Conservation (phyloP, 257 asterid species). For the Avicennia marina region DNA sequence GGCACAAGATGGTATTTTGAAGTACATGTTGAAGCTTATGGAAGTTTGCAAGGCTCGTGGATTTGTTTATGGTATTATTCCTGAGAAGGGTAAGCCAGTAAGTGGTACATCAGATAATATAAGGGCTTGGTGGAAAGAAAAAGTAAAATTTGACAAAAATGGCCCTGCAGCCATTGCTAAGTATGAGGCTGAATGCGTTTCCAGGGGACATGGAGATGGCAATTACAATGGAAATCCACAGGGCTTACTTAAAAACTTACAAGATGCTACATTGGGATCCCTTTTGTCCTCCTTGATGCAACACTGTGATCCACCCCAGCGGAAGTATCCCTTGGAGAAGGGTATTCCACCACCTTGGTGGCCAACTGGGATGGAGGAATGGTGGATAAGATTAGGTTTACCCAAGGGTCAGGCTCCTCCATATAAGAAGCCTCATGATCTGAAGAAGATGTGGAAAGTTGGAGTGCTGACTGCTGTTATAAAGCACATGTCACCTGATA, state of each 20-base stretch:
- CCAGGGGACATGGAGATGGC: slow-evolving; percentile 19
- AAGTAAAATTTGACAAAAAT: slow-evolving; percentile 50
- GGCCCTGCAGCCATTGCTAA: slow-evolving; percentile 49
- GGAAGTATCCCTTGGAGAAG: slow-evolving; percentile 49
- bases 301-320: slow-evolving; percentile 54
- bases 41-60: slow-evolving; percentile 51
- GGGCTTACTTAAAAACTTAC: slow-evolving; percentile 42
- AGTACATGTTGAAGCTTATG: slow-evolving; percentile 50
- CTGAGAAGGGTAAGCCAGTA: slow-evolving; percentile 49
- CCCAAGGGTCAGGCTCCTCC: slow-evolving; percentile 36
- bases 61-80: slow-evolving; percentile 43
- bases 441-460: slow-evolving; percentile 56
- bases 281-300: slow-evolving; percentile 52
- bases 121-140: slow-evolving; percentile 63
- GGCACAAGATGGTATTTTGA: slow-evolving; percentile 47
- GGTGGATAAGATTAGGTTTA: slow-evolving; percentile 42
- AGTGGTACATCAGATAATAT: slow-evolving; percentile 53
- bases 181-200: slow-evolving; percentile 34
- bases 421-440: slow-evolving; percentile 51
- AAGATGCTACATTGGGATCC: slow-evolving; percentile 53
- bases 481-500: slow-evolving; percentile 83
- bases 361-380: slow-evolving; percentile 45
- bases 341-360: slow-evolving; percentile 62
- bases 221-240: slow-evolving; percentile 25
- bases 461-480: slow-evolving; percentile 54